phyloP scores from a whole-genome alignment of 768 basidiomycete genomes.

The Boletus sp. region DNA sequence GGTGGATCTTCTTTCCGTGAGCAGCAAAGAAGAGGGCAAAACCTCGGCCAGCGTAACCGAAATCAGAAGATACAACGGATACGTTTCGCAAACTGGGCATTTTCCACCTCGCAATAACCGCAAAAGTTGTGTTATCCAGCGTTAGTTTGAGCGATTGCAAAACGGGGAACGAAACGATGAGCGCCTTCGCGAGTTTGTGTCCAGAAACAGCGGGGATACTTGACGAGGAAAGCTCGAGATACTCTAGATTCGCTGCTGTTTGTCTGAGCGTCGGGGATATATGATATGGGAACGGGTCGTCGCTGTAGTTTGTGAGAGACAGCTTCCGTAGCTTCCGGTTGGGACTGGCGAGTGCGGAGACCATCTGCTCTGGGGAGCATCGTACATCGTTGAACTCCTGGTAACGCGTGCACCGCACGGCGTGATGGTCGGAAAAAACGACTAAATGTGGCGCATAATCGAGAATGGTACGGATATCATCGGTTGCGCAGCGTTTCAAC shows the following conservation, averaged over 20 bases:
- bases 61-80: conserved; percentile 69
- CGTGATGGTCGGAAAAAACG: conserved; percentile 63
- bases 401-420: conserved; percentile 55
- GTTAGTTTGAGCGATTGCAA: conserved; percentile 69
- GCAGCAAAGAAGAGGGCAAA: conserved; percentile 64
- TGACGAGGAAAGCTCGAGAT: conserved; percentile 64
- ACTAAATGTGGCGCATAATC: conserved; percentile 59
- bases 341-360: conserved; percentile 56
- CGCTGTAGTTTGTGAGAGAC: conserved; percentile 74
- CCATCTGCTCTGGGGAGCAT: conserved; percentile 55
- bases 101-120: conserved; percentile 61
- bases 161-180: conserved; percentile 49
- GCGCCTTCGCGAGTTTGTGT: conserved; percentile 17
- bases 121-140: conserved; percentile 69
- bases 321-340: conserved; percentile 54
- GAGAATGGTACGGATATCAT: conserved; percentile 66
- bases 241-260: conserved; percentile 56
- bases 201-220: conserved; percentile 44
- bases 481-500: conserved; percentile 62
- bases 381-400: conserved; percentile 43
- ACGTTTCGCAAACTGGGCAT: conserved; percentile 64
- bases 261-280: conserved; percentile 53
- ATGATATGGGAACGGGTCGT: conserved; percentile 53
- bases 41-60: conserved; percentile 63
- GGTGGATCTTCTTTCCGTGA: conserved; percentile 59